Percentiles rank a stretch among this genome's conserved stretches.
Conservation (phyloP, 805 yeast genomes). For the Tanozyma kutaoensis region DNA sequence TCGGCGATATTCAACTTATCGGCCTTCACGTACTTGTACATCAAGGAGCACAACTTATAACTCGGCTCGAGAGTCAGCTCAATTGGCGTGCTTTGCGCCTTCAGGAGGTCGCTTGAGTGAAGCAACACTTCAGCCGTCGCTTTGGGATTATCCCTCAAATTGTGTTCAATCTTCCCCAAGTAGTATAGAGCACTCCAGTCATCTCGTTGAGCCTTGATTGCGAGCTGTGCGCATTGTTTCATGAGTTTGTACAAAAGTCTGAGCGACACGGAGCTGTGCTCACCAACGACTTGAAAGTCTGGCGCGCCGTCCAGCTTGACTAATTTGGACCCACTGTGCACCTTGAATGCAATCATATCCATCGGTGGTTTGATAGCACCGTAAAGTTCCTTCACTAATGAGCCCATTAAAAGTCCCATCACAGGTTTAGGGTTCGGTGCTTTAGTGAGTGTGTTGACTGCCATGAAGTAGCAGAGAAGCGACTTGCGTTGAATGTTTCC, state of each 20-base stretch:
- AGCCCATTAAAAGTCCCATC: conserved; percentile 33
- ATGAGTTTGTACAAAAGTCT: conserved; percentile 23
- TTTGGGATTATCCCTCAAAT: conserved; percentile 21
- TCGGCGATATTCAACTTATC: conserved; percentile 17
- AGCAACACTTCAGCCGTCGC: conserved; percentile 28
- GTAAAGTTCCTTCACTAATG: conserved; percentile 46
- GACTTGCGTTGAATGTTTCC: conserved; percentile 59
- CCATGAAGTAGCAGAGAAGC: conserved; percentile 63
- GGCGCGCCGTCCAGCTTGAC: conserved; percentile 12
- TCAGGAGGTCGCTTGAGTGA: conserved; percentile 31
- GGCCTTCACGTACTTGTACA: conserved; percentile 39
- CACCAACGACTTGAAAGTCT: conserved; percentile 11
- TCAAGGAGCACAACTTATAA: conserved; percentile 43
- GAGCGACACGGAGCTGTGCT: conserved; percentile 9
- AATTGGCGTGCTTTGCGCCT: conserved; percentile 19
- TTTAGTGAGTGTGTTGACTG: conserved; percentile 34
- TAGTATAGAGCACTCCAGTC: conserved; percentile 57
- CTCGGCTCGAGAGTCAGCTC: conserved; percentile 71
- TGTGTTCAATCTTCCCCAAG: conserved; percentile 43
- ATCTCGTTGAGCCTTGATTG: conserved; percentile 26
- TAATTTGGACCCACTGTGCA: conserved; percentile 22
- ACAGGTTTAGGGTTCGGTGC: conserved; percentile 15
- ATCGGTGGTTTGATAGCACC: conserved; percentile 50
- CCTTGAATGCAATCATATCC: conserved; percentile 45
- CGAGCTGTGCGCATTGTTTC: conserved; percentile 30